These are phyloP conservation scores for Neonothopanus nambi DNA, from an alignment of 1,284 basidiomycete species.

Conservation along the genomic window DNA sequence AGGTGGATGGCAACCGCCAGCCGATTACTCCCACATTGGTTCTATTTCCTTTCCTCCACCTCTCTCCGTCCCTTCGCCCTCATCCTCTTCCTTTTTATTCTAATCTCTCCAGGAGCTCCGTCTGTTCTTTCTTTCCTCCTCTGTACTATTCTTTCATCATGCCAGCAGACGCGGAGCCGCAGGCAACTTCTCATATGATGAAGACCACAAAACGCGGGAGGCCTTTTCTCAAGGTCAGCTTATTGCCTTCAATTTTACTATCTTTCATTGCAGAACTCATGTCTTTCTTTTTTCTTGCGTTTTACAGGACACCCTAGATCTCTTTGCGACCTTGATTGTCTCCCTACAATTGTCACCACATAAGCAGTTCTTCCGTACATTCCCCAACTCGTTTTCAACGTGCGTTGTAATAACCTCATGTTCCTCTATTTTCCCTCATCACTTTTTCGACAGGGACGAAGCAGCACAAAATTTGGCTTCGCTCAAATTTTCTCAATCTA, in stretches of 20 bases:
- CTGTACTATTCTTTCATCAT: conserved; percentile 31
- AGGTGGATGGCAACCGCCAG: conserved; percentile 42
- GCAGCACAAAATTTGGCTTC: conserved; percentile 92
- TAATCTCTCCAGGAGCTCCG: conserved; percentile 23
- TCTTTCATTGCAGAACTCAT: conserved; percentile 9
- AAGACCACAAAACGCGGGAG: conserved; percentile 93
- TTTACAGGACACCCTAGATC: conserved; percentile 91
- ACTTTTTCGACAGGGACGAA: conserved; percentile 73
- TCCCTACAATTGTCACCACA: conserved; percentile 89
- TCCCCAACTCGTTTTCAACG: conserved; percentile 96
- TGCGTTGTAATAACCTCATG: conserved; percentile 41
- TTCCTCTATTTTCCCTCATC: conserved; percentile 16
- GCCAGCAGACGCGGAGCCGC: conserved; percentile 40
- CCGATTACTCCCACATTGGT: conserved; percentile 36
- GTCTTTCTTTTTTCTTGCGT: conserved; percentile 8
- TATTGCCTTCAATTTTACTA: conserved; percentile 5
- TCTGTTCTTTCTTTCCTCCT: conserved; percentile 20
- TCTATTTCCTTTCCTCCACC: conserved; percentile 24
- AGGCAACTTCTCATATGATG: conserved; percentile 88
- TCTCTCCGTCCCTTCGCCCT: conserved; percentile 30
- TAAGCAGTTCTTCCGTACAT: conserved; percentile 95
- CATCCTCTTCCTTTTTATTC: conserved; percentile 26
- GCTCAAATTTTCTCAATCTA: conserved; percentile 98
- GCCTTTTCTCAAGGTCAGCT: conserved; percentile 84
- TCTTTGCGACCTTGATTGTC: conserved; percentile 96